phyloP scores from a whole-genome alignment of 352 stramenopile genomes.

The Globisporangium cylindrosporum region DNA sequence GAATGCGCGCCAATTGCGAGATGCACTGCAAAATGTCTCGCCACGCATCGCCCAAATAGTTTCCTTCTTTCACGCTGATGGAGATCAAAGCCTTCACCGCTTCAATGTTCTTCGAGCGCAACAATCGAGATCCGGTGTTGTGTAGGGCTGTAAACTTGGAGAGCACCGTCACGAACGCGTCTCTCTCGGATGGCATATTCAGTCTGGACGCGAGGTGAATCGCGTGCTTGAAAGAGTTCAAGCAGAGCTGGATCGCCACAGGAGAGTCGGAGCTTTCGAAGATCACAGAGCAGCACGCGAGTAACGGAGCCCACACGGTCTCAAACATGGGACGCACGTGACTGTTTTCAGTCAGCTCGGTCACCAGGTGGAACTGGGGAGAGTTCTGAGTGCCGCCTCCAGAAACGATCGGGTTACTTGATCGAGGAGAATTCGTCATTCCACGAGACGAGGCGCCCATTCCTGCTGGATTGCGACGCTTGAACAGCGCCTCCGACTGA shows the following conservation, averaged over 20 bases:
- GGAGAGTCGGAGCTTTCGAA: conserved; percentile 93
- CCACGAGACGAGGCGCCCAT: conserved; percentile 21
- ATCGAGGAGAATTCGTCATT: conserved; percentile 20
- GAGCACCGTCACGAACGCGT: conserved; percentile 96
- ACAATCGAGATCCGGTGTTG: conserved; percentile 87
- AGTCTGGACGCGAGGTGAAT: conserved; percentile 89
- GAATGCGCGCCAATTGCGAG: conserved; percentile 96
- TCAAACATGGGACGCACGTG: conserved; percentile 97
- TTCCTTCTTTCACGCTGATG: conserved; percentile 96
- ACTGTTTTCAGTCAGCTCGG: conserved; percentile 61
- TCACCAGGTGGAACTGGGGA: conserved; percentile 65
- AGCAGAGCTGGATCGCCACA: conserved; percentile 91
- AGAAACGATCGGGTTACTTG: conserved; percentile 5
- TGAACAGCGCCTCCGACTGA: conserved; percentile 77
- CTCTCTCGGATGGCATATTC: conserved; percentile 91
- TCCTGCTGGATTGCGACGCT: conserved; percentile 44
- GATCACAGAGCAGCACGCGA: conserved; percentile 96
- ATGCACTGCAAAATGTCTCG: conserved; percentile 95
- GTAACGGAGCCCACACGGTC: conserved; percentile 96
- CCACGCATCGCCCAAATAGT: conserved; percentile 97
- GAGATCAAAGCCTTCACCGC: conserved; percentile 96
- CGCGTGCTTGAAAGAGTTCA: conserved; percentile 95
- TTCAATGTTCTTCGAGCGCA: conserved; percentile 97
- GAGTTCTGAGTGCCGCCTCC: conserved; percentile 19
- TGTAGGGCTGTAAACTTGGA: conserved; percentile 96